A percentile compares a stretch with the other conserved stretches of the same genome.
Evolutionary conservation across 2,329 filamentous ascomycete genomes (phyloP).

Genomic region (Stachybotrys echinatus): DNA sequence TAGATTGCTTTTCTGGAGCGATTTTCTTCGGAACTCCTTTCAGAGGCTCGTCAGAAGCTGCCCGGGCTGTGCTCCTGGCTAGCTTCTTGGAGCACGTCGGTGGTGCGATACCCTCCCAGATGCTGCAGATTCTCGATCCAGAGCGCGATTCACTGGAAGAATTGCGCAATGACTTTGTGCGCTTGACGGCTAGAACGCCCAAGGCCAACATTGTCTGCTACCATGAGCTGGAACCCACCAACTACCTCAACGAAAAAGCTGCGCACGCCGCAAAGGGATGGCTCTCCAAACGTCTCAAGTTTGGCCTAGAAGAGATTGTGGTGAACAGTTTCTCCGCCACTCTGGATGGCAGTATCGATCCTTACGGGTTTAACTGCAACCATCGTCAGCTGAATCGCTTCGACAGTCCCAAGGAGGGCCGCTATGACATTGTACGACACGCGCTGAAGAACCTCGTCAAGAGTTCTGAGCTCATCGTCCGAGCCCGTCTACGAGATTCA

Average conservation of each 20-base stretch:
- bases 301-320: background rate
- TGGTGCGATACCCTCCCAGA: background rate
- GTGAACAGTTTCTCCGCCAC: background rate
- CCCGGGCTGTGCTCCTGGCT: background rate
- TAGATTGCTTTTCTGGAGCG: background rate
- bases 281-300: background rate
- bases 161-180: background rate
- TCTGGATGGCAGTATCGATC: background rate
- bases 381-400: background rate
- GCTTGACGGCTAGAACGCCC: background rate
- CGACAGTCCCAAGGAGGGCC: background rate
- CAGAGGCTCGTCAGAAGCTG: background rate
- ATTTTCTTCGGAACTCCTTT: slow-evolving; percentile 1
- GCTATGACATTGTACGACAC: background rate
- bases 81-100: background rate
- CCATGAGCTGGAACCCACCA: background rate
- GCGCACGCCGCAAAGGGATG: no score
- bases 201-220: background rate
- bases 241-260: background rate
- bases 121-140: background rate
- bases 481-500: background rate
- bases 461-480: background rate
- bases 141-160: background rate
- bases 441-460: background rate
- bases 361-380: background rate